phyloP scores from a whole-genome alignment of 1,139 yeast species.

The Debaryomycetaceae sp. region DNA sequence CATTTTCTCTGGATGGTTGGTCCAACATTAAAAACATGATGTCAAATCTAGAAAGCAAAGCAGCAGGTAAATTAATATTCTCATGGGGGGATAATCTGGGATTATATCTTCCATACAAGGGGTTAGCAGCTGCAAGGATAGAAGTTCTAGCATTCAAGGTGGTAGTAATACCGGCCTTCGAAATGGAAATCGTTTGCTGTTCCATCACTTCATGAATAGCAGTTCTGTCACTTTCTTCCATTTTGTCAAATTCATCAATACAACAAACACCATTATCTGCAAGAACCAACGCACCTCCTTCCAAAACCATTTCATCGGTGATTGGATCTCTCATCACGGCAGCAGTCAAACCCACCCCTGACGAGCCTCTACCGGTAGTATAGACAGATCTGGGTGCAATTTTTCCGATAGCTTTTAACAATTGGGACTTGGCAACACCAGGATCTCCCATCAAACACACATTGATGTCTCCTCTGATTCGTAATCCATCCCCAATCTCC shows the following conservation, averaged over 20 bases:
- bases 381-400: constrained; percentile 97
- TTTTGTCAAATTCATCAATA: constrained; percentile 97
- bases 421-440: constrained; percentile 98
- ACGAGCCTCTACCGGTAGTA: constrained; percentile 98
- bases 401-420: constrained; percentile 84
- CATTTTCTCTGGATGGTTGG: constrained; percentile 74
- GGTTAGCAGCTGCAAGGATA: constrained; percentile 96
- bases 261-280: constrained; percentile 99
- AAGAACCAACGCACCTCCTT: constrained; percentile 96
- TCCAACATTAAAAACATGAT: constrained; percentile 83
- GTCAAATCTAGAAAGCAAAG: constrained; percentile 92
- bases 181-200: constrained; percentile 95
- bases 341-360: constrained; percentile 98
- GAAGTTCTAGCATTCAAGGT: constrained; percentile 95
- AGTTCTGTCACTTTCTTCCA: constrained; percentile 96
- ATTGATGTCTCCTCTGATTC: constrained; percentile 95
- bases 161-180: constrained; percentile 97
- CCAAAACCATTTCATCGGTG: constrained; percentile 96
- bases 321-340: constrained; percentile 99
- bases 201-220: constrained; percentile 99
- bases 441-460: constrained; percentile 99
- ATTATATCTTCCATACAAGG: constrained; percentile 92
- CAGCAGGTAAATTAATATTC: constrained; percentile 95
- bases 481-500: constrained; percentile 93
- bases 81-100: constrained; percentile 88